Percentiles rank a stretch among this genome's conserved stretches.
Evolutionary conservation across 495 filamentous ascomycete genomes (phyloP).

Genomic region (Neurospora sp.): DNA sequence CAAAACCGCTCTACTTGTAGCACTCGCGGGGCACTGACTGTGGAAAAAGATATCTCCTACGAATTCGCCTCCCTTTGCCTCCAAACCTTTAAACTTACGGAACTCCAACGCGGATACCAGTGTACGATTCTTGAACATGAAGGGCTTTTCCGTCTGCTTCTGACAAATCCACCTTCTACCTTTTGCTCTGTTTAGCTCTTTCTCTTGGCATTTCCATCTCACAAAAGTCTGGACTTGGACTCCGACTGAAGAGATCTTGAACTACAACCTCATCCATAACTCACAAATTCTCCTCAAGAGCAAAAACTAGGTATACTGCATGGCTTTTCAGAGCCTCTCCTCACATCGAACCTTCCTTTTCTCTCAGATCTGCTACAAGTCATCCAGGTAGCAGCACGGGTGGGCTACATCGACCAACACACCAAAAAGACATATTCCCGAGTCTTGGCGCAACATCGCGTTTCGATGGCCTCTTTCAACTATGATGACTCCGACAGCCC

Average conservation of each 20-base stretch:
- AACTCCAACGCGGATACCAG: not conserved
- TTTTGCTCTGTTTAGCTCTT: not conserved
- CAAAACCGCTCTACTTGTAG: not conserved
- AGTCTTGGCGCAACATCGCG: not conserved
- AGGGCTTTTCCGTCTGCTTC: not conserved
- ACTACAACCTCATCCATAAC: not conserved
- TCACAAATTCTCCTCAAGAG: not conserved
- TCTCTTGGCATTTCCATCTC: not conserved
- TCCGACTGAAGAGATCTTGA: not conserved
- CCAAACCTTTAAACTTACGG: not conserved
- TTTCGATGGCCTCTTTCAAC: slow-evolving; percentile 9
- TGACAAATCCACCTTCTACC: not conserved
- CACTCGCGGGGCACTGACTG: not conserved
- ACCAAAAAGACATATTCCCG: not conserved
- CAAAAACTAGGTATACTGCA: not conserved
- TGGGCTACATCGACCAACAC: not conserved
- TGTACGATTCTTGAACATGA: not conserved
- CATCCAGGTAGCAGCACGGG: not conserved
- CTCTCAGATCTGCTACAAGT: not conserved
- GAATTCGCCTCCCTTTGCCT: not conserved
- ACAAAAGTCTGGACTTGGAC: not conserved
- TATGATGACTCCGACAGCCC: slow-evolving; percentile 44
- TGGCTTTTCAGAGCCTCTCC: not conserved
- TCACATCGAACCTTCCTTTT: not conserved
- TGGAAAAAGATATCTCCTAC: not conserved